phyloP scores from a whole-genome alignment of 441 rosid species.

The Biscutella laevigata region DNA sequence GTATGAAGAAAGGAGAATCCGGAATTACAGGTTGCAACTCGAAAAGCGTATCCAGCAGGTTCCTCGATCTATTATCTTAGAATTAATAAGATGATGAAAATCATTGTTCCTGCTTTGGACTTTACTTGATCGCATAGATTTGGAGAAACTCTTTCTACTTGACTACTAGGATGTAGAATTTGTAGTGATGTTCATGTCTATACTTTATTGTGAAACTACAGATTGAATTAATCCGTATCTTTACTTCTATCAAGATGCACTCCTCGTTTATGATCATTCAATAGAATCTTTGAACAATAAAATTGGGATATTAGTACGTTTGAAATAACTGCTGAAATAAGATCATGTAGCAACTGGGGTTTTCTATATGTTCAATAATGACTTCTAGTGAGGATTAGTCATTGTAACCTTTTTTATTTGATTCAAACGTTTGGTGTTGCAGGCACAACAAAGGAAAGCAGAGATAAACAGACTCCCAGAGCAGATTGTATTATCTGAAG shows the following conservation, averaged over 20 bases:
- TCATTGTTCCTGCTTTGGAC: background rate
- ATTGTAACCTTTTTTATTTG: background rate
- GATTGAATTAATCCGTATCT: too few relatives aligned
- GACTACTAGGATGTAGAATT: background rate
- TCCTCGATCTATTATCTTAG: background rate
- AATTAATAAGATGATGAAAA: background rate
- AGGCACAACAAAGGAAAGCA: conserved; percentile 57
- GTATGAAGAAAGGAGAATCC: conserved; percentile 73
- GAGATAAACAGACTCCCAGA: conserved; percentile 52
- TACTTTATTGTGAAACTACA: background rate
- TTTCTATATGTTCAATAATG: background rate
- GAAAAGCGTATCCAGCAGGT: conserved; percentile 73
- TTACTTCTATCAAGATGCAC: too few relatives aligned
- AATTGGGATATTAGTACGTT: background rate
- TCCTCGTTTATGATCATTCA: background rate
- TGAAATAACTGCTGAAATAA: background rate
- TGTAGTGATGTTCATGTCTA: background rate
- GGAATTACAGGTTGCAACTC: conserved; percentile 63
- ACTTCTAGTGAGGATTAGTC: background rate
- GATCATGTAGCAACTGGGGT: background rate
- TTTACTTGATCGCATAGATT: background rate
- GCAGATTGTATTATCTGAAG: conserved; percentile 54
- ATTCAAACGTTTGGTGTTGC: conserved; percentile 14
- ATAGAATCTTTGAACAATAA: background rate
- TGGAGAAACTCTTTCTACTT: background rate